Percentiles rank a stretch among this genome's conserved stretches.
These are phyloP conservation scores for Polyporus arcularius DNA, from an alignment of 768 basidiomycete species.

Conservation along the genomic window DNA sequence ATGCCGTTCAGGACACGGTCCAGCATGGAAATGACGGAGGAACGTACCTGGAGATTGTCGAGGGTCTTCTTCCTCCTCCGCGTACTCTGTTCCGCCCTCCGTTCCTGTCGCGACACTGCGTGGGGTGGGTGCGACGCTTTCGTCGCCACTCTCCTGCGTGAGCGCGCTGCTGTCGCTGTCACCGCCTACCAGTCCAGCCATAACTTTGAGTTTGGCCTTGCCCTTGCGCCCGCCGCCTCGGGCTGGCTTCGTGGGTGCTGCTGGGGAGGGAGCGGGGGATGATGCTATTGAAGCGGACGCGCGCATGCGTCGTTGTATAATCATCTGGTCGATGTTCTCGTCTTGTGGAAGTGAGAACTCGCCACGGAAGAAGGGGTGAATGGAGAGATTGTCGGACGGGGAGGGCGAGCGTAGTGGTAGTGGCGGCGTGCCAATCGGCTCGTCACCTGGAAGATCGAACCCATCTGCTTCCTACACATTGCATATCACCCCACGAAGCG, in stretches of 20 bases:
- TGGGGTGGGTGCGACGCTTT: conserved; percentile 59
- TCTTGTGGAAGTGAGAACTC: conserved; percentile 69
- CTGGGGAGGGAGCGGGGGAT: conserved; percentile 47
- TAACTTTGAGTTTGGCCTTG: conserved; percentile 45
- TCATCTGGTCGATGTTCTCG: conserved; percentile 56
- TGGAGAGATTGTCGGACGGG: conserved; percentile 65
- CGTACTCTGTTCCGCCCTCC: conserved; percentile 67
- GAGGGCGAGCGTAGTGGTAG: conserved; percentile 63
- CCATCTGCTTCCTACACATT: conserved; percentile 43
- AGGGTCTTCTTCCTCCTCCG: conserved; percentile 68
- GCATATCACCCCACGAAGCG: neutral
- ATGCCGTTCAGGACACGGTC: neutral
- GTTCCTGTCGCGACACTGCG: conserved; percentile 71
- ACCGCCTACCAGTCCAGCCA: conserved; percentile 76
- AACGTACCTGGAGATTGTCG: conserved; percentile 59
- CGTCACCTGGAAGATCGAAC: conserved; percentile 31
- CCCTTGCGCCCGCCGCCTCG: conserved; percentile 49
- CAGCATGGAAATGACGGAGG: conserved; percentile 3
- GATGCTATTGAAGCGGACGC: conserved; percentile 65
- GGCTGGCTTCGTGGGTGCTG: conserved; percentile 30
- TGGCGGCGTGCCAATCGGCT: conserved; percentile 12
- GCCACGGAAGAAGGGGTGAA: conserved; percentile 72
- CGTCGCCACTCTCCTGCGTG: conserved; percentile 82
- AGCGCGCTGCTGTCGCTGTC: conserved; percentile 85
- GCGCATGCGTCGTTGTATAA: conserved; percentile 64